Evolutionary conservation across 768 basidiomycete genomes (phyloP), one percentile per base, ranked within the genome.

Genomic region (Mycena haematopus): DNA sequence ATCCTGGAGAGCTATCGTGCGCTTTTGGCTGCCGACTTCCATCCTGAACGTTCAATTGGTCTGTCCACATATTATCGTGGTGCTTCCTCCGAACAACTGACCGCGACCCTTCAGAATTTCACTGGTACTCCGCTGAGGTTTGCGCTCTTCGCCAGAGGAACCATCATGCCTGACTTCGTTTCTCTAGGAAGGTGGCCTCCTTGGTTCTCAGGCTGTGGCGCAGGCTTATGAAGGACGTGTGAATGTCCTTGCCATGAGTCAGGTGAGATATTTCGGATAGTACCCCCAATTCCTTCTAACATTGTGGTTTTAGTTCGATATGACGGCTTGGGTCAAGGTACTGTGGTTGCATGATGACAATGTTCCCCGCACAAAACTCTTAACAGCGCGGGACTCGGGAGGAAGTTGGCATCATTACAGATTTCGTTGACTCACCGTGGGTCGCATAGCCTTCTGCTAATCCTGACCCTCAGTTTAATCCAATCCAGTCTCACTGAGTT

Each of bases 281-380:
- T 11, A 50, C 29, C 61, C 40, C 57, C 60, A 58, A 35, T 38
- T 58, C 52, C 25, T 66, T 31, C 59, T 72, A 62, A 69, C 56
- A 36, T 51, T 44, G 40, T 60, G 58, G 22, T 36, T 45, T 40
- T 56, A 92, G 91, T 92, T 90, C 71, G 92, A 94, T 73, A 94
- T 94, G 93, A 95, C 93, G 22, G 93, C 93, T 58, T 97, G 94
- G 94, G 92, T 96, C 63, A 94, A 94, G 84, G 85, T 80, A 81
- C 81, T 71, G 71, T 35, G 3, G 35, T 62, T 35, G 71, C 77
- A 36, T 27, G 76, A 74, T 65, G 50, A 56, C 31, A 50, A 58
- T 56, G 35, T 29, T 14, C 54, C 22, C 52, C 51, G 38, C 51
- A 35, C 29, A 67, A 67, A 53, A 72, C 51, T 58, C 68, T 54